Conservation (phyloP, 345 rosid genomes). For the Garcia nutans region DNA sequence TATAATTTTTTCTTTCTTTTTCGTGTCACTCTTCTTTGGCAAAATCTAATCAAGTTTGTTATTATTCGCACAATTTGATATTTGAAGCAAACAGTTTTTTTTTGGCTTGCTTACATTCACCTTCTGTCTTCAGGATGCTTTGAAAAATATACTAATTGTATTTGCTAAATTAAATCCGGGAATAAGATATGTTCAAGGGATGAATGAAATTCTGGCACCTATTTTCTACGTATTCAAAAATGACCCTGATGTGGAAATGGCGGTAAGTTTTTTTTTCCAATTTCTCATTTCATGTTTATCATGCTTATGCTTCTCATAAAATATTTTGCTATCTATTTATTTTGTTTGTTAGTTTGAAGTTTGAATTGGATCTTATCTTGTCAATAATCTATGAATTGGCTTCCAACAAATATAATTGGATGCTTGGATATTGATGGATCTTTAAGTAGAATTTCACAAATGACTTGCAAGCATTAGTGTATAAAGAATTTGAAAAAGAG, state of each 20-base stretch:
- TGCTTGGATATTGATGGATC: not conserved
- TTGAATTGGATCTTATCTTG: not conserved
- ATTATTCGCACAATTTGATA: constrained; percentile 13
- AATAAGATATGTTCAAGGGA: constrained; percentile 98
- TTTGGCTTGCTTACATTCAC: constrained; percentile 24
- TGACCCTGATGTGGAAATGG: constrained; percentile 76
- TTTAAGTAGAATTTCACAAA: not conserved
- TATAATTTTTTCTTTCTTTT: too few relatives aligned
- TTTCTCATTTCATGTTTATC: not conserved
- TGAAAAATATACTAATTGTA: constrained; percentile 65
- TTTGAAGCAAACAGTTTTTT: constrained; percentile 2
- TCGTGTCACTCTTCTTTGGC: constrained; percentile 49
- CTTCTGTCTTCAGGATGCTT: constrained; percentile 62
- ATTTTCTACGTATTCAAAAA: constrained; percentile 76
- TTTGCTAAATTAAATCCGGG: constrained; percentile 98
- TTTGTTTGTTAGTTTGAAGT: not conserved
- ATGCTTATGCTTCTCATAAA: not conserved
- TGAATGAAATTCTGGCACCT: constrained; percentile 96
- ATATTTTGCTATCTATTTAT: not conserved
- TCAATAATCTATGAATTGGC: not conserved
- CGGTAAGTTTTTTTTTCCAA: constrained; percentile 43
- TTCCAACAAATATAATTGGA: not conserved
- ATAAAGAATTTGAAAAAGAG: not conserved
- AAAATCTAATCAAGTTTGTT: constrained; percentile 71
- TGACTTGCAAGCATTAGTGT: not conserved